Percentiles rank a stretch among this genome's conserved stretches.
phyloP scores from a whole-genome alignment of 225 moss, liverwort and hornwort genomes.

The Antitrichia curtipendula region DNA sequence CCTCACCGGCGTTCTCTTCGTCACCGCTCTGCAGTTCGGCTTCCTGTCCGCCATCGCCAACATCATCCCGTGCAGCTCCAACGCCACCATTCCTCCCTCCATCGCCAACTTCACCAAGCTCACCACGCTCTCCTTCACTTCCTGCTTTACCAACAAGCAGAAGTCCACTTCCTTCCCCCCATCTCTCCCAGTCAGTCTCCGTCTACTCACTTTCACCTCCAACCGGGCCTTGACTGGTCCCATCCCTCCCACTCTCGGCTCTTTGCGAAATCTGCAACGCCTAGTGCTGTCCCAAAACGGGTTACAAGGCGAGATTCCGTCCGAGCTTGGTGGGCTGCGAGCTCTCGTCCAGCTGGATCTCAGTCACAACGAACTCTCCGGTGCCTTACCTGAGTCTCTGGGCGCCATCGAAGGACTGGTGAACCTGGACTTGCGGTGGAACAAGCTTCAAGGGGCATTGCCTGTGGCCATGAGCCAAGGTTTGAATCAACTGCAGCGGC shows the following conservation, averaged over 20 bases:
- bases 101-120: slow-evolving; percentile 8
- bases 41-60: slow-evolving; percentile 14
- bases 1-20: slow-evolving; percentile 3
- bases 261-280: background rate
- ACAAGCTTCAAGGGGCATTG: background rate
- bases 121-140: slow-evolving; percentile 8
- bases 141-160: slow-evolving; percentile 5
- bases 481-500: background rate
- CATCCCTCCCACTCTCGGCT: background rate
- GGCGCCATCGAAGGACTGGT: background rate
- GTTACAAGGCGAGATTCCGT: slow-evolving; percentile 9
- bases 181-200: background rate
- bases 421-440: slow-evolving; percentile 19
- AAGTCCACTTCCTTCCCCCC: background rate
- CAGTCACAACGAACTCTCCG: slow-evolving; percentile 16
- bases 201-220: slow-evolving; percentile 22
- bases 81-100: slow-evolving; percentile 16
- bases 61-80: slow-evolving; percentile 14
- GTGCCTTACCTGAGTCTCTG: background rate
- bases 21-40: slow-evolving; percentile 34
- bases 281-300: slow-evolving; percentile 15
- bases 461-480: background rate
- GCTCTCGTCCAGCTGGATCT: slow-evolving; percentile 24
- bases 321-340: background rate
- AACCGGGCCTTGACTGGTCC: background rate